A percentile compares a stretch with the other conserved stretches of the same genome.
These are phyloP conservation scores for Thielaviopsis punctulata DNA, from an alignment of 2,329 filamentous ascomycete species.

Conservation along the genomic window DNA sequence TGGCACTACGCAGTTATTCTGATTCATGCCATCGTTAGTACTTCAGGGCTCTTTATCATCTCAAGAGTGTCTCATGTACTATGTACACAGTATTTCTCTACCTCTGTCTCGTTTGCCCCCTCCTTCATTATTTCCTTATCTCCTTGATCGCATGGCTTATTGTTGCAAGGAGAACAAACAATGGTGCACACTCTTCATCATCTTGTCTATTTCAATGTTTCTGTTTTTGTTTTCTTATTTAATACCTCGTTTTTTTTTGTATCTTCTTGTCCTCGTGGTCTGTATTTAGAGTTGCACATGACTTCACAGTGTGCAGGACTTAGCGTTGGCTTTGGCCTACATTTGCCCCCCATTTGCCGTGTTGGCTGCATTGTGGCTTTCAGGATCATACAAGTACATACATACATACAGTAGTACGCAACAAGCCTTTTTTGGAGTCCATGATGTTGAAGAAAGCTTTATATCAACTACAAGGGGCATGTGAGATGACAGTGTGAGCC, in stretches of 20 bases:
- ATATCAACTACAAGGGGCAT: background rate
- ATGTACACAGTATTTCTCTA: too few species aligned
- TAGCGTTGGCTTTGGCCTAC: background rate
- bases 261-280: background rate
- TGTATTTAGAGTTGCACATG: constrained; percentile 1
- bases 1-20: too few species aligned
- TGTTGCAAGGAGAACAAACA: too few species aligned
- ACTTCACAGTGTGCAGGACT: constrained; percentile 1
- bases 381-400: background rate
- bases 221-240: background rate
- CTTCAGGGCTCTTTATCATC: too few species aligned
- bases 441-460: background rate
- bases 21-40: too few species aligned
- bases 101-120: too few species aligned
- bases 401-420: background rate
- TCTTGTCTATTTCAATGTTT: background rate
- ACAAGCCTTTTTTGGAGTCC: background rate
- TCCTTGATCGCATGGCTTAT: too few species aligned
- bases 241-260: background rate
- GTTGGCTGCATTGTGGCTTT: background rate
- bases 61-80: too few species aligned
- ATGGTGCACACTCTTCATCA: too few species aligned
- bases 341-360: background rate
- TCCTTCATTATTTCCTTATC: too few species aligned
- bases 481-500: background rate